phyloP scores from a whole-genome alignment of 2,329 filamentous ascomycete genomes.

The Aureobasidium sp. region DNA sequence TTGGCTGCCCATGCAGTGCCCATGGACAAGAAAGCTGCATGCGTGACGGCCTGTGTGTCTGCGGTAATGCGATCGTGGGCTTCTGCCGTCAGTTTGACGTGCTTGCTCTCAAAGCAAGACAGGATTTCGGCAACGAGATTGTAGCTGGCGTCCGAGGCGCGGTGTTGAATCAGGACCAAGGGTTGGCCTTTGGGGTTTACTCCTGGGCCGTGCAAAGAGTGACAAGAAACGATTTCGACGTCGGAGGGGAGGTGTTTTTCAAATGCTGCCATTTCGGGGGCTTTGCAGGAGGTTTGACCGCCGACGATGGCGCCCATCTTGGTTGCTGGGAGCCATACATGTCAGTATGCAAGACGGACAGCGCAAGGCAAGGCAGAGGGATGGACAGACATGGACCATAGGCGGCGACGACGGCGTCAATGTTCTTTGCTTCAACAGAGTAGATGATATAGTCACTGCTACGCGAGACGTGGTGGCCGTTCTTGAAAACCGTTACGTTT shows the following conservation, averaged over 20 bases:
- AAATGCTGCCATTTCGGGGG: constrained; percentile 88
- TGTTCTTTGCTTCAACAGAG: constrained; percentile 89
- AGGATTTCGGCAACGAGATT: constrained; percentile 73
- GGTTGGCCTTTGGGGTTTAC: constrained; percentile 86
- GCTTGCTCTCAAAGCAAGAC: constrained; percentile 73
- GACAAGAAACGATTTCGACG: constrained; percentile 89
- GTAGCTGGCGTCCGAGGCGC: constrained; percentile 68
- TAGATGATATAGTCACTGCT: constrained; percentile 98
- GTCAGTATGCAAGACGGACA: too few species aligned
- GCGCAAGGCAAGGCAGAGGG: too few species aligned
- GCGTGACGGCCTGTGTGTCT: constrained; percentile 95
- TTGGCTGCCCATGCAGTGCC: constrained; percentile 96
- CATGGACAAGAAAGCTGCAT: constrained; percentile 93
- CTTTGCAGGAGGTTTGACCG: constrained; percentile 96
- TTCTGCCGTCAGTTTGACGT: constrained; percentile 76
- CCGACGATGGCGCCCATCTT: constrained; percentile 93
- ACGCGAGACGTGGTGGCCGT: constrained; percentile 92
- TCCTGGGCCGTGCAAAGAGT: constrained; percentile 89
- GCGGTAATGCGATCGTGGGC: constrained; percentile 96
- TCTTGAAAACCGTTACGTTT: constrained; percentile 74
- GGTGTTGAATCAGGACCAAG: constrained; percentile 88
- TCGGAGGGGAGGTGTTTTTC: constrained; percentile 80
- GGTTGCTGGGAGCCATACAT: constrained; percentile 54
- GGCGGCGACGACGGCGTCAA: constrained; percentile 75
- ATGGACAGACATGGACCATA: constrained; percentile 95